A percentile compares a stretch with the other conserved stretches of the same genome.
phyloP scores from a whole-genome alignment of 1,284 basidiomycete species.

The Ustilago shanxiensis region DNA sequence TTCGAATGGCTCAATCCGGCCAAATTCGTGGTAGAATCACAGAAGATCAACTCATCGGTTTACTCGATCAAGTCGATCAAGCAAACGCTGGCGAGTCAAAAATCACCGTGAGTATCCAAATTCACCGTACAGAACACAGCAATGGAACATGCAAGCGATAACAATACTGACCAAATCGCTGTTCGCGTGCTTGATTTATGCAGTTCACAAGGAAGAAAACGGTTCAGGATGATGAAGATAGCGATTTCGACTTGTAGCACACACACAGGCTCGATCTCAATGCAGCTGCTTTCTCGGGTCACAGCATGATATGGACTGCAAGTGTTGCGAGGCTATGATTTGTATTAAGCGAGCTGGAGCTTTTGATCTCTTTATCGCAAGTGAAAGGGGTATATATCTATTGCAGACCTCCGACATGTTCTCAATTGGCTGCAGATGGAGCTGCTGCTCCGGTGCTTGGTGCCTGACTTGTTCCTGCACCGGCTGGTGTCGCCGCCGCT shows the following conservation, averaged over 20 bases:
- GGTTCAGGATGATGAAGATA: constrained; percentile 55
- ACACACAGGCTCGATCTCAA: neutral
- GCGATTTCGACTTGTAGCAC: constrained; percentile 56
- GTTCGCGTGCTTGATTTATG: neutral
- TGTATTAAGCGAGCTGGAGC: too few relatives aligned
- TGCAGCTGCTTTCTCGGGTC: neutral
- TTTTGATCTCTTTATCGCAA: neutral
- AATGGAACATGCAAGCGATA: too few relatives aligned
- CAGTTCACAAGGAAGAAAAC: constrained; percentile 58
- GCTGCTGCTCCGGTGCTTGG: too few relatives aligned
- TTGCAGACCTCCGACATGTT: neutral
- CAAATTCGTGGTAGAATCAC: constrained; percentile 87
- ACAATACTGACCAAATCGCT: too few relatives aligned
- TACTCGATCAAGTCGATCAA: constrained; percentile 86
- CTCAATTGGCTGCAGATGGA: constrained; percentile 3
- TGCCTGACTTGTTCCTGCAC: too few relatives aligned
- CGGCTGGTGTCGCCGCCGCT: neutral
- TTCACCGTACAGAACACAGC: neutral
- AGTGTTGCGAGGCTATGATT: neutral
- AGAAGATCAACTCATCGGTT: constrained; percentile 88
- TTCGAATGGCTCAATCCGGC: constrained; percentile 92
- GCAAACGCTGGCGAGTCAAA: constrained; percentile 51
- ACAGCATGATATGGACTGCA: neutral
- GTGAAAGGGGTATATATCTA: constrained; percentile 3
- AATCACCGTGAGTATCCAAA: constrained; percentile 62